Base-by-base conservation (phyloP, 2,329 filamentous ascomycete species). In the Pseudogymnoascus sp. region DNA sequence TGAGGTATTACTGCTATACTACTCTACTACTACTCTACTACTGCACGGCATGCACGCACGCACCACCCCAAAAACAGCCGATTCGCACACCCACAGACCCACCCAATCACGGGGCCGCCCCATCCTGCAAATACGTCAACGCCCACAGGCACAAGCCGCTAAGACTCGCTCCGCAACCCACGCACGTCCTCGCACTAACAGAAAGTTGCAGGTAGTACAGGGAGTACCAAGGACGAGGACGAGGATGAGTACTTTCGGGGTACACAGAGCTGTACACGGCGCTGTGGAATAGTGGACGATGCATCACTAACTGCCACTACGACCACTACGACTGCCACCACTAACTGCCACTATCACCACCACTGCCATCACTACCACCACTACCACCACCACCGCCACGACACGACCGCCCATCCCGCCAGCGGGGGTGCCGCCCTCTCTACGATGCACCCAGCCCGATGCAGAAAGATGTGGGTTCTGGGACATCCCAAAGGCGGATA, bases 41-140 rank as follows among this genome's bases (percentile, higher is more conserved):
- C 42, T 47, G 42, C 42, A 47, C 42, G 42, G 42, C 42, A 47
- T 47, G 42, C 21, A 47, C 42, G 19, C 42, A 47, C 42, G 42
- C 42, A 47, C 42, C 42, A 47, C 42, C 42, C 42, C 42, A 47
- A 47, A 47, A 47, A 47, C 42, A 47, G 42, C 42, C 42, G 42
- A 47, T 47, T 47, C 42, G 42, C 42, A 47, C 42, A 9, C 42
- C 42, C 42, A 47, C 42, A 47, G 42, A 23, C 42, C 42, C 42
- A 47, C 42, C 42, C 42, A 47, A 47, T 47, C 42, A 47, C 42
- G 42, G 42, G 42, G 42, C 42, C 42, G 42, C 42, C 42, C 42
- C 42, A 47, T 47, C 42, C 19, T 47, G 42, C 42, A 47, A 47
- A 47, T 47, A 44, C 40, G 40, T 44, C 40, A 44, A 44, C 40